Percentiles rank a stretch among this genome's conserved stretches.
These are phyloP conservation scores for Penicillium diatomitis DNA, from an alignment of 495 filamentous ascomycete species.

Conservation along the genomic window DNA sequence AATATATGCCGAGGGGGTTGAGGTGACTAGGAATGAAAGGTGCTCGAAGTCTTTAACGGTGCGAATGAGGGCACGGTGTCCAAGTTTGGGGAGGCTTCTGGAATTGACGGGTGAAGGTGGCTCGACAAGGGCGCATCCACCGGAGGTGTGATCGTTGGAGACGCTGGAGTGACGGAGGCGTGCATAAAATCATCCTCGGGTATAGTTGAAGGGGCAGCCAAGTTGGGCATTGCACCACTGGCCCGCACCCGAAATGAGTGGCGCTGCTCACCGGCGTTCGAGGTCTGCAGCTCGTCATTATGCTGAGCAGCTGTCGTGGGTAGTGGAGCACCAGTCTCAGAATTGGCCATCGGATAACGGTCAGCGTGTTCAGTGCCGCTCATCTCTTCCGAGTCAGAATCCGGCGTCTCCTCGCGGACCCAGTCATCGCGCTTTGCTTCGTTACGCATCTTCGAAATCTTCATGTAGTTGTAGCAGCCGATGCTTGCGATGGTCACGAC, in stretches of 20 bases:
- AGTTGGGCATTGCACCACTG: constrained; percentile 24
- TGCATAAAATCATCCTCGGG: constrained; percentile 20
- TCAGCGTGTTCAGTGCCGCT: constrained; percentile 16
- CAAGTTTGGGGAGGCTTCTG: constrained; percentile 14
- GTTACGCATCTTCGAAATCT: constrained; percentile 77
- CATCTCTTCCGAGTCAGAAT: constrained; percentile 25
- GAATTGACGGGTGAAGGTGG: constrained; percentile 6
- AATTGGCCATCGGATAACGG: constrained; percentile 19
- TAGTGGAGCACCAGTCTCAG: constrained; percentile 16
- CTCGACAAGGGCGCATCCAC: constrained; percentile 17
- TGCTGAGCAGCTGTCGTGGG: constrained; percentile 9
- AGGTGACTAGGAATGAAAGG: constrained; percentile 5
- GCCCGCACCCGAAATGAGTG: constrained; percentile 32
- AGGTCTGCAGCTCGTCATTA: constrained; percentile 24
- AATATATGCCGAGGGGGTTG: not conserved
- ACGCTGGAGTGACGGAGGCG: constrained; percentile 27
- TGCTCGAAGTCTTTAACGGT: constrained; percentile 8
- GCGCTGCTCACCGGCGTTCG: constrained; percentile 17
- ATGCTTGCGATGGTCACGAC: constrained; percentile 85
- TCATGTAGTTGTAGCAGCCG: constrained; percentile 87
- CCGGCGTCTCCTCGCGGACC: constrained; percentile 22
- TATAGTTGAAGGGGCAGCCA: constrained; percentile 27
- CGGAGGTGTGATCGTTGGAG: constrained; percentile 23
- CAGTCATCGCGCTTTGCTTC: constrained; percentile 41
- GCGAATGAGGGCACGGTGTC: constrained; percentile 15